Conservation (phyloP, 768 basidiomycete species). For the Russula griseocarnosa region DNA sequence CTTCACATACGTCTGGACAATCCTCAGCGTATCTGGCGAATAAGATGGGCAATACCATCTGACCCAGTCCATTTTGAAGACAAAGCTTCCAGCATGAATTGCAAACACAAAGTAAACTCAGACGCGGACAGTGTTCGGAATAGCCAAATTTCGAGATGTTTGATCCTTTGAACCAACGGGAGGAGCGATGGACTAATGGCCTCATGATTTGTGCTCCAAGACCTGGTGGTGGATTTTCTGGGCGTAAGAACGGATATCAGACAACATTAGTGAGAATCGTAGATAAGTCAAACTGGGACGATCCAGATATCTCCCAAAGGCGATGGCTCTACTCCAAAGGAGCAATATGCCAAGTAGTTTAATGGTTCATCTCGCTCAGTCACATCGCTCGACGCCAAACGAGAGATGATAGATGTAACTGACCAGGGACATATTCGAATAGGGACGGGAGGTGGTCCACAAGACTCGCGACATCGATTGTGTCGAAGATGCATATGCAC, state of each 20-base stretch:
- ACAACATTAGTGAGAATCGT: neutral
- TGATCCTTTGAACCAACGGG: neutral
- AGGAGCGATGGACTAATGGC: slow-evolving; percentile 11
- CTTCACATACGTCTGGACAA: slow-evolving; percentile 52
- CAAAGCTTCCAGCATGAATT: slow-evolving; percentile 24
- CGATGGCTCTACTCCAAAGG: slow-evolving; percentile 20
- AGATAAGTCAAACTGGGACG: slow-evolving; percentile 10
- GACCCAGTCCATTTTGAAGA: slow-evolving; percentile 2
- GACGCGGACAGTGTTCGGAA: slow-evolving; percentile 19
- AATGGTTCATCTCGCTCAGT: slow-evolving; percentile 9
- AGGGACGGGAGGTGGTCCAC: slow-evolving; percentile 10
- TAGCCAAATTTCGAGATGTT: slow-evolving; percentile 29
- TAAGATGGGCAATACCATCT: slow-evolving; percentile 38
- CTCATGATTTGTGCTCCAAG: slow-evolving; percentile 17
- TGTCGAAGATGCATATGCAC: slow-evolving; percentile 29
- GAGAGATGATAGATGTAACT: slow-evolving; percentile 9
- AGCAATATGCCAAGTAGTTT: slow-evolving; percentile 2
- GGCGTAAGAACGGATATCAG: neutral
- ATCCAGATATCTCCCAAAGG: slow-evolving; percentile 17
- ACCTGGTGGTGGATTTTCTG: slow-evolving; percentile 13
- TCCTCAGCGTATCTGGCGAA: slow-evolving; percentile 61
- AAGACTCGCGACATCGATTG: slow-evolving; percentile 29
- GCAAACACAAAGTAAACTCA: slow-evolving; percentile 26
- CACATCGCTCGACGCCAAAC: slow-evolving; percentile 3
- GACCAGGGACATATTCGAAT: slow-evolving; percentile 16